Conservation (phyloP, 2,329 filamentous ascomycete genomes). For the Sordariomycetes sp. region DNA sequence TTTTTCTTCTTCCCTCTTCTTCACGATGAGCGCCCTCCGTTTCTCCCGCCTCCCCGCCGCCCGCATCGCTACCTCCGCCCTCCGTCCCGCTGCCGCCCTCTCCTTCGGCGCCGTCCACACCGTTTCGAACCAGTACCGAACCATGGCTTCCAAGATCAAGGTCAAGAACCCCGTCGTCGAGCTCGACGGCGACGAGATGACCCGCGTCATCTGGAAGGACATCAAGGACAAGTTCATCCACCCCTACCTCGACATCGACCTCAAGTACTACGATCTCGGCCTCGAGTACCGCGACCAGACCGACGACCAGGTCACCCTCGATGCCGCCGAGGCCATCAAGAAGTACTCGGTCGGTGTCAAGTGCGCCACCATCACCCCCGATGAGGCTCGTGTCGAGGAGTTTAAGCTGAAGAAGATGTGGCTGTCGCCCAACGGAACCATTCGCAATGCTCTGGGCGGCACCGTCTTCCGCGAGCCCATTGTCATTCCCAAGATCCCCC, state of each 20-base stretch:
- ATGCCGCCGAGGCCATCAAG: conserved; percentile 95
- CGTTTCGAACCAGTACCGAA: conserved; percentile 14
- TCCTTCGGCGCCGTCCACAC: conserved; percentile 38
- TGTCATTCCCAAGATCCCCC: conserved; percentile 86
- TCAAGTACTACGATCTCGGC: conserved; percentile 96
- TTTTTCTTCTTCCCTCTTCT: conserved; percentile 11
- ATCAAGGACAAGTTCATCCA: conserved; percentile 99
- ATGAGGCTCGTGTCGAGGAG: conserved; percentile 92
- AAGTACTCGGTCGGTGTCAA: conserved; percentile 99
- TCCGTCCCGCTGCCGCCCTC: conserved; percentile 48
- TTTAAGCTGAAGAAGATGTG: conserved; percentile 99
- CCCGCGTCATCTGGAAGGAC: conserved; percentile 95
- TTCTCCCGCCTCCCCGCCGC: conserved; percentile 12
- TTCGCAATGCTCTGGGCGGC: conserved; percentile 68
- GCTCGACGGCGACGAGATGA: conserved; percentile 94
- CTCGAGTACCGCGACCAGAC: conserved; percentile 93
- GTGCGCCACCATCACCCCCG: conserved; percentile 97
- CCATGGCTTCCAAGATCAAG: conserved; percentile 81
- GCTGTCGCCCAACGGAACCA: conserved; percentile 93
- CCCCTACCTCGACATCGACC: conserved; percentile 92
- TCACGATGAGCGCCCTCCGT: conserved; percentile 18
- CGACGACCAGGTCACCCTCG: conserved; percentile 89
- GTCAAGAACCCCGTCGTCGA: conserved; percentile 99
- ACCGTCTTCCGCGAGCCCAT: conserved; percentile 99
- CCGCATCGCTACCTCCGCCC: conserved; percentile 21